These are phyloP conservation scores for Trichosporon coremiiforme DNA, from an alignment of 1,284 basidiomycete species.

Conservation along the genomic window DNA sequence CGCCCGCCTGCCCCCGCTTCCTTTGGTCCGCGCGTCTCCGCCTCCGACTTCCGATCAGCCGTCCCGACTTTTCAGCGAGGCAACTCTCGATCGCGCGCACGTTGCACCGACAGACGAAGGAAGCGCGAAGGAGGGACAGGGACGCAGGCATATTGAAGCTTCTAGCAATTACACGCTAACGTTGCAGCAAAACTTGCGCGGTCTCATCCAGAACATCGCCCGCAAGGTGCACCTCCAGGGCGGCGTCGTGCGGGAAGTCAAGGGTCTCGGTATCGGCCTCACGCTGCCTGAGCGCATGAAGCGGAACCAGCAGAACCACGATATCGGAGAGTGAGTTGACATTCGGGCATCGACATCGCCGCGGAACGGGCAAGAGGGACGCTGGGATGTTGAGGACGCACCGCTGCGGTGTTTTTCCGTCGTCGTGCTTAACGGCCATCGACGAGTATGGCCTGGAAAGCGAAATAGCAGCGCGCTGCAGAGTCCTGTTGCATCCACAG, in stretches of 20 bases:
- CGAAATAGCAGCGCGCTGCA: too few species aligned
- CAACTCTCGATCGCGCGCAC: neutral
- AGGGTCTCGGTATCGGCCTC: slow-evolving; percentile 48
- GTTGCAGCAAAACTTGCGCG: slow-evolving; percentile 50
- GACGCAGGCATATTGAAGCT: neutral
- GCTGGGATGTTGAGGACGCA: too few species aligned
- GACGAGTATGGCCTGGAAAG: too few species aligned
- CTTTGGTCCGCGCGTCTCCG: too few species aligned
- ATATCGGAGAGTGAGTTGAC: slow-evolving; percentile 54
- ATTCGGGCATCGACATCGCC: neutral
- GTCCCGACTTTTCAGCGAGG: neutral
- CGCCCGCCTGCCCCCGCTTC: neutral
- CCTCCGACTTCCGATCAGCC: too few species aligned
- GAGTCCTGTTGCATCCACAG: too few species aligned
- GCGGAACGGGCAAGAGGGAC: too few species aligned
- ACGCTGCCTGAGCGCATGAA: slow-evolving; percentile 51
- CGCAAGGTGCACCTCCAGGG: slow-evolving; percentile 49
- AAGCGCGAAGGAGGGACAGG: too few species aligned
- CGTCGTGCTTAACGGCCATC: too few species aligned
- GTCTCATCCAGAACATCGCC: slow-evolving; percentile 50
- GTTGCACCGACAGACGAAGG: too few species aligned
- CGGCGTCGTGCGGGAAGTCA: slow-evolving; percentile 54
- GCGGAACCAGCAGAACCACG: slow-evolving; percentile 54
- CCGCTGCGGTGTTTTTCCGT: too few species aligned
- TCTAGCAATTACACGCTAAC: neutral